A percentile compares a stretch with the other conserved stretches of the same genome.
phyloP scores from a whole-genome alignment of 2,329 filamentous ascomycete species.

The Colletotrichum noveboracense region DNA sequence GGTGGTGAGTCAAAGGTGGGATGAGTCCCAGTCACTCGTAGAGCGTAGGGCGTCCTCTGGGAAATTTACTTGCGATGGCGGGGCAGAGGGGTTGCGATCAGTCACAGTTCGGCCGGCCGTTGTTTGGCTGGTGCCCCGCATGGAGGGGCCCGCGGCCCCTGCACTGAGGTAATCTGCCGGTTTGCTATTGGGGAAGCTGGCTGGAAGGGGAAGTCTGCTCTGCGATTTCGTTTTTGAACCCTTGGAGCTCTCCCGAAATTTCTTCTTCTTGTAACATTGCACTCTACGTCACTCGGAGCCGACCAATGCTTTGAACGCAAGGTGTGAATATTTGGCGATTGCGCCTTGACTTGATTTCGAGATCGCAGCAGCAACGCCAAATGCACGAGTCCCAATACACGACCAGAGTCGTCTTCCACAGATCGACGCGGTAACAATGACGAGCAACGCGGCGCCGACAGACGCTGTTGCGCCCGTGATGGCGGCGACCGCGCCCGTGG shows the following conservation, averaged over 20 bases:
- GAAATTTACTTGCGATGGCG: slow-evolving; percentile 28
- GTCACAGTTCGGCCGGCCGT: background rate
- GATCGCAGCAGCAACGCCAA: background rate
- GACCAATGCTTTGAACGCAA: background rate
- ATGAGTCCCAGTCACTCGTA: background rate
- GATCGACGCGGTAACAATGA: background rate
- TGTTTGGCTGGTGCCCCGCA: background rate
- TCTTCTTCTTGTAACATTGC: background rate
- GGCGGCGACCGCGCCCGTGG: slow-evolving; percentile 1
- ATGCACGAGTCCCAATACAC: background rate
- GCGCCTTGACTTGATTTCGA: background rate
- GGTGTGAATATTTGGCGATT: background rate
- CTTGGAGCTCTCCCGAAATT: background rate
- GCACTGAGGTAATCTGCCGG: slow-evolving; percentile 2
- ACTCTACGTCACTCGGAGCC: background rate
- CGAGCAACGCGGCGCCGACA: background rate
- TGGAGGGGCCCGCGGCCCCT: background rate
- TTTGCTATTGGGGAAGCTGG: background rate
- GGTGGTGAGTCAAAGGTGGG: slow-evolving; percentile 11
- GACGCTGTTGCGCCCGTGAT: background rate
- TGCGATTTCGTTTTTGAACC: background rate
- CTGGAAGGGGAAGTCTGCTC: slow-evolving; percentile 2
- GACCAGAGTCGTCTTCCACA: background rate
- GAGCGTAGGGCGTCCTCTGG: background rate
- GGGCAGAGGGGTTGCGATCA: slow-evolving; percentile 24